Evolutionary conservation across 495 filamentous ascomycete genomes (phyloP), one percentile per base, ranked within the genome.

Genomic region (Acidiella bohemica): DNA sequence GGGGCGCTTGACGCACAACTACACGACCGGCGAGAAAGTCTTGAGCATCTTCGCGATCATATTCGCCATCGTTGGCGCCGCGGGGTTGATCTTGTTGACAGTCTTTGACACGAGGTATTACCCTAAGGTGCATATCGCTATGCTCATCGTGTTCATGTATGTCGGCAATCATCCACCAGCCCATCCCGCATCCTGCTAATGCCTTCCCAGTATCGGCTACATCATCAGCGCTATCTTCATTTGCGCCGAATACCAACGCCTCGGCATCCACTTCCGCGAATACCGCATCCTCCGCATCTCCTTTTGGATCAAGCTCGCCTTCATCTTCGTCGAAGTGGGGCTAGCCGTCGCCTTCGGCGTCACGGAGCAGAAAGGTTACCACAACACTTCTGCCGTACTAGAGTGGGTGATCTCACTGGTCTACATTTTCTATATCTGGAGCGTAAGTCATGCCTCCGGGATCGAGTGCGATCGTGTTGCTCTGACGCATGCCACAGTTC

Each of bases 391-490:
- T 6, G 72, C 68, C 4, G 44, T 70, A 19, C 46, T 74, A 16
- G 80, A 84, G 59, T 95, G 87, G 87, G 62, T 78, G 37, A 79
- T 97, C 45, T 78, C 86, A 17, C 77, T 96, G 50, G 66, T 95
- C 46, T 97, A 93, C 63, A 86, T 79, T 8, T 80, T 84, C 52
- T 50, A 50, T 19, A 31, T 37, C 8, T 39, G 36, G 36, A 39
- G 36, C 19, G 36, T 39, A 30, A 28, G 36, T 29, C 4, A 3
- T 22, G 20, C 23, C 12, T 12, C 31, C 4, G 14, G 16, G 11
- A n/a, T 10, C 5, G 19, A 5, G 9, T 9, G 14, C 2, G 16
- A 2, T 16, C 4, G 18, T 9, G 4, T 9, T 19, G 4, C 8
- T 25, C 38, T 22, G 30, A 23, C 18, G 22, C 10, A 5, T 95